Evolutionary conservation across 257 asterid genomes (phyloP).

Genomic region (Petrea volubilis): DNA sequence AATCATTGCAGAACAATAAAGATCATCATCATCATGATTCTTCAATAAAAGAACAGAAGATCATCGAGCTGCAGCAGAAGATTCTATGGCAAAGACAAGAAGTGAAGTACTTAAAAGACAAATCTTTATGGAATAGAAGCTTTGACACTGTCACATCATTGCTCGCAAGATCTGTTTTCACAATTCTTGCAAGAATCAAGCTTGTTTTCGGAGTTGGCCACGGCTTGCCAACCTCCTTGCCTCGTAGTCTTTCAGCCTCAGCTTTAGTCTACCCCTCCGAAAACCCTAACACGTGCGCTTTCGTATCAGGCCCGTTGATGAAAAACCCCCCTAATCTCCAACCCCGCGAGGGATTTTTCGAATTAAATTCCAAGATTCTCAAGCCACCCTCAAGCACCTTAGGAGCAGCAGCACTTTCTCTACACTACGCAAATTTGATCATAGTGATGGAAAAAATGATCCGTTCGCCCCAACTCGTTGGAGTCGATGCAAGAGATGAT

Average conservation of each 20-base stretch:
- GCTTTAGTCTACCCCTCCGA: conserved; percentile 87
- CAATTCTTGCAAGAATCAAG: conserved; percentile 70
- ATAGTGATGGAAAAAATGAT: conserved; percentile 91
- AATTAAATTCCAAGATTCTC: conserved; percentile 47
- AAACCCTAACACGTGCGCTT: conserved; percentile 33
- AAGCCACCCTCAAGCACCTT: conserved; percentile 66
- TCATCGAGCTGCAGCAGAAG: conserved; percentile 70
- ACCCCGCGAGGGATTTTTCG: conserved; percentile 40
- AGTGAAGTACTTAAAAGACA: conserved; percentile 71
- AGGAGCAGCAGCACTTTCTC: conserved; percentile 80
- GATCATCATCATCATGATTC: conserved; percentile 27
- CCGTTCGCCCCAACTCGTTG: conserved; percentile 78
- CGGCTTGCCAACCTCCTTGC: conserved; percentile 50
- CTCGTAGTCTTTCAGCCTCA: conserved; percentile 79
- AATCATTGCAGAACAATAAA: conserved; percentile 30
- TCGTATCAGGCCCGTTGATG: conserved; percentile 64
- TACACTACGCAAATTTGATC: conserved; percentile 84
- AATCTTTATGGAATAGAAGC: conserved; percentile 76
- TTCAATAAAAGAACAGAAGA: conserved; percentile 47
- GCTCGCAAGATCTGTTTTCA: conserved; percentile 67
- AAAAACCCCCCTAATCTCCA: conserved; percentile 29
- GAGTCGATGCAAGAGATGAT: conserved; percentile 89
- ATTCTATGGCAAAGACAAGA: conserved; percentile 77
- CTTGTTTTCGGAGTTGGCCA: conserved; percentile 68
- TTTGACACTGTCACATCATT: conserved; percentile 65